phyloP scores from a whole-genome alignment of 352 stramenopile genomes.

The Globisporangium okanoganense region DNA sequence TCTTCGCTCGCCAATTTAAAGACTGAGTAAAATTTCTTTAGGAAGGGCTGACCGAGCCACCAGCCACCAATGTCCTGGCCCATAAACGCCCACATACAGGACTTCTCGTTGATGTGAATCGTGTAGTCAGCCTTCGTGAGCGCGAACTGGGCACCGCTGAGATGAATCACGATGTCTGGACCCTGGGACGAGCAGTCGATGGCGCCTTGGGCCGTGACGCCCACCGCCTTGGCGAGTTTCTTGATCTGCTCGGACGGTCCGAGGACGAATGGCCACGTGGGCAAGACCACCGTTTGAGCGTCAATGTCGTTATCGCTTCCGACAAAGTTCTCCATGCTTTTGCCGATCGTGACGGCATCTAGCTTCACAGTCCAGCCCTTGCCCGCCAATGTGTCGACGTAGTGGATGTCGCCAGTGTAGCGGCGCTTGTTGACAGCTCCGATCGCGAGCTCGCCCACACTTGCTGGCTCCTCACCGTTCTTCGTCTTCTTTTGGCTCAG shows the following conservation, averaged over 20 bases:
- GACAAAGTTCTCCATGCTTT: not conserved
- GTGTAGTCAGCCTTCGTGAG: conserved; percentile 10
- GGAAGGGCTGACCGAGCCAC: not conserved
- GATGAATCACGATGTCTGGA: not conserved
- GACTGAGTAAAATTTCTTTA: conserved; percentile 8
- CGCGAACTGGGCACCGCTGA: not conserved
- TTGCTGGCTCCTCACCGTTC: not conserved
- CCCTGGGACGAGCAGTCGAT: not conserved
- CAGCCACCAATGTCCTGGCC: not conserved
- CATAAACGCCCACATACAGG: not conserved
- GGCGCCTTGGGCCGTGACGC: not conserved
- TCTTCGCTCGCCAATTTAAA: not conserved
- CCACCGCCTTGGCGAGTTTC: conserved; percentile 2
- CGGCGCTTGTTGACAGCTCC: conserved; percentile 2
- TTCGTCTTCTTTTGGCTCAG: not conserved
- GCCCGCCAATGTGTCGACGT: not conserved
- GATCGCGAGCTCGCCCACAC: conserved; percentile 6
- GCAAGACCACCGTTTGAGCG: not conserved
- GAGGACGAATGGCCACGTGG: not conserved
- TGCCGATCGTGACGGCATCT: not conserved
- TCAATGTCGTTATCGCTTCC: not conserved
- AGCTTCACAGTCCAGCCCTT: conserved; percentile 4
- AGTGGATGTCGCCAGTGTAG: conserved; percentile 12
- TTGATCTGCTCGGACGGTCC: not conserved
- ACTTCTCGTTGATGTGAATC: not conserved